These are phyloP conservation scores for Boletus pseudopeckii DNA, from an alignment of 768 basidiomycete species.

Conservation along the genomic window DNA sequence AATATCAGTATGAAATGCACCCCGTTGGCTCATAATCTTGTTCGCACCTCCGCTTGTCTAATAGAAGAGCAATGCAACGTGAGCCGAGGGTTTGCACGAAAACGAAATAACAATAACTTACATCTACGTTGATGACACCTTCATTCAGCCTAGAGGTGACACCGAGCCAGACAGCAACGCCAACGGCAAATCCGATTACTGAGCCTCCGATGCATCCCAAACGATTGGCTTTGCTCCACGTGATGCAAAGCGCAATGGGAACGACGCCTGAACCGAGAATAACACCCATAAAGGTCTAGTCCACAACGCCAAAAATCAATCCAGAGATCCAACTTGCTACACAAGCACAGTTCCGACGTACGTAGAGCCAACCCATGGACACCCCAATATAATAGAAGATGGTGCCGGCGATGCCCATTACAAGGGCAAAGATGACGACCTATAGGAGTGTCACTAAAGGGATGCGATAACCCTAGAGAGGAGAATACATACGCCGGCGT, in stretches of 20 bases:
- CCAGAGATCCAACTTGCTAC: neutral
- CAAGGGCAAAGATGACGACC: conserved; percentile 67
- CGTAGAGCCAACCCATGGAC: conserved; percentile 92
- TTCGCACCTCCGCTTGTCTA: conserved; percentile 52
- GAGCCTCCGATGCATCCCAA: conserved; percentile 79
- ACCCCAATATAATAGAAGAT: conserved; percentile 91
- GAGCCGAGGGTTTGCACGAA: neutral
- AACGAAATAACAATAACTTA: conserved; percentile 33
- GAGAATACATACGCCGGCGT: conserved; percentile 48
- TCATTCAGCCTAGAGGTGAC: conserved; percentile 69
- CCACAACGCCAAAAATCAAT: neutral
- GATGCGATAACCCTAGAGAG: neutral
- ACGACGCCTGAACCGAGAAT: conserved; percentile 82
- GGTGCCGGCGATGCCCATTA: conserved; percentile 79
- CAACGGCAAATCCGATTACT: conserved; percentile 63
- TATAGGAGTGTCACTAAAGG: conserved; percentile 20
- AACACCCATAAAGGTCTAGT: conserved; percentile 83
- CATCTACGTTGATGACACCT: conserved; percentile 66
- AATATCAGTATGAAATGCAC: neutral
- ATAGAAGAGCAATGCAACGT: neutral
- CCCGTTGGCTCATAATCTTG: conserved; percentile 13
- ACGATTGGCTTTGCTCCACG: conserved; percentile 84
- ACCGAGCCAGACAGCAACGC: conserved; percentile 82
- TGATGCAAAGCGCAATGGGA: conserved; percentile 81
- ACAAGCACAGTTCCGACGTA: conserved; percentile 35